Base-by-base conservation (phyloP, 1,284 basidiomycete species). In the Cystobasidiaceae sp. region DNA sequence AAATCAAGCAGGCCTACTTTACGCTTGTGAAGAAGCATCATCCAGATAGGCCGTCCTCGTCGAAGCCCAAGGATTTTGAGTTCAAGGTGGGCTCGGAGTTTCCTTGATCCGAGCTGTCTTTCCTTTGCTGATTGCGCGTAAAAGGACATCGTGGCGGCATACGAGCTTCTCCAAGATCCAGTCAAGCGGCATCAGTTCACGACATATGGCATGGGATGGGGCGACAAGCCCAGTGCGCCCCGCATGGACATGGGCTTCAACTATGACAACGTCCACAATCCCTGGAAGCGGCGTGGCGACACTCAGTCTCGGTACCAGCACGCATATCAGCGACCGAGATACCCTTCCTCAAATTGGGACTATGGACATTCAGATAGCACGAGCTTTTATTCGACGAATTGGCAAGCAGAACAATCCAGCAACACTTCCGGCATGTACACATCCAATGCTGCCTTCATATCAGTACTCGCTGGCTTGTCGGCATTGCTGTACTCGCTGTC, bases 91-190 rank as follows among this genome's bases (percentile, higher is more conserved):
- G 39, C 13, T 33, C 3, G 15, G 2, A n/a, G 8, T 19, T 43
- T 25, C 39, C 19, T 39, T 19, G 11, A 65, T 9, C 11, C 13
- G 45, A 48, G 8, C 13, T 48, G 13, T 9, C 8, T 9, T 19
- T 48, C 9, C 15, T 13, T 33, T 3, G 15, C 4, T 33, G 8
- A 15, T 43, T 25, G 21, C 19, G 37, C 23, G 11, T 67, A 50
- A 50, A 67, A 70, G 57, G 62, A 68, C 41, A 71, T 73, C 46
- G 65, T 68, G 6, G 60, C 67, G 0, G 72, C 72, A n/a, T 70
- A 72, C 57, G 72, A 71, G 37, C 49, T 73, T 11, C 66, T 73
- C 11, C 58, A 67, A 11, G 66, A 71, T 25, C 68, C 69, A 11
- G 48, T 61, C 7, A 66, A 66, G 6, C 58, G 71, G 2, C 59